Evolutionary conservation across 176 grass and related monocot species (phyloP), one percentile per base, ranked within the genome.

Genomic region (Oryza brachyantha): DNA sequence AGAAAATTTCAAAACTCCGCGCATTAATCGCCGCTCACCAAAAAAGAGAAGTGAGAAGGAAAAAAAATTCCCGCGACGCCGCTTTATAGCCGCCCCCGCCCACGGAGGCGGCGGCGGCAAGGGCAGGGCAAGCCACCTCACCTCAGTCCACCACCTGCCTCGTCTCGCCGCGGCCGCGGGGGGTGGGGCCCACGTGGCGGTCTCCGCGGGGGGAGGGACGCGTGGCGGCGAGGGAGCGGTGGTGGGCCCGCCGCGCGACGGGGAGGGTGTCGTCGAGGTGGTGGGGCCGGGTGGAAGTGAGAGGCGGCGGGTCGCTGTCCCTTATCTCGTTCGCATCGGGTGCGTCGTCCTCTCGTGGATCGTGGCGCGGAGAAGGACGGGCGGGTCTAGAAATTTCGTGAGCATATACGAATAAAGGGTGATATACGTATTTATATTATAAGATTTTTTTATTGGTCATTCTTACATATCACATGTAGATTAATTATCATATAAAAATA

Each of bases 21-120:
- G 32, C 40, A 34, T 42, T 4, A 26, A 64, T 55, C 73, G 34
- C 1, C 66, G 35, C 4, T 9, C 13, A 17, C 5, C 36, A 52
- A 13, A 10, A 9, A 28, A 39, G 50, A 74, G 13, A 52, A 52
- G 0, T 6, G 2, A 13, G 2, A 17, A 16, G n/a, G 48, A n/a
- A 50, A 54, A 21, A 48, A 29, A 73, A 73, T 19, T 37, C 13
- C 29, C 21, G 67, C n/a, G n/a, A n/a, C n/a, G 39, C 43, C 13
- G 4, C 29, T 87, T 87, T 87, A 87, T 87, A 77, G 66, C 85
- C 73, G 78, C 13, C 36, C 45, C n/a, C 31, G 28, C 22, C 1
- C 21, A 13, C 4, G 19, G 70, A 68, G 62, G n/a, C 46, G 61
- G 76, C 66, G 83, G 76, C 68, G 45, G 61, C 77, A 17, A 68